A percentile compares a stretch with the other conserved stretches of the same genome.
phyloP scores from a whole-genome alignment of 495 filamentous ascomycete species.

The Neurospora intermedia region DNA sequence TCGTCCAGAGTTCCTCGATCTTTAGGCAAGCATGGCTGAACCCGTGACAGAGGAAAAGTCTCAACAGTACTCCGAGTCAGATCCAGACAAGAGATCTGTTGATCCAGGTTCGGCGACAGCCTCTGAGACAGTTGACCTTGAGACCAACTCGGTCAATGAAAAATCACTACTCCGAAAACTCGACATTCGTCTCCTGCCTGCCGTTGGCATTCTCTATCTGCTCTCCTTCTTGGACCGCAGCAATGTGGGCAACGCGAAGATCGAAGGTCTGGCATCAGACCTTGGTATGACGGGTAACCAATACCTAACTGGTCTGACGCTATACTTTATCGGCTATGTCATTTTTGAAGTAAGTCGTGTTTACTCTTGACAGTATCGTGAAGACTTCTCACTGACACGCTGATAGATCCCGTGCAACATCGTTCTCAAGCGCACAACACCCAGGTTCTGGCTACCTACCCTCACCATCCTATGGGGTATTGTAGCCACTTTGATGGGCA shows the following conservation, averaged over 20 bases:
- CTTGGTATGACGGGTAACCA: constrained; percentile 61
- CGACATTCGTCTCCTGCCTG: constrained; percentile 53
- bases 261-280: constrained; percentile 54
- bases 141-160: constrained; percentile 39
- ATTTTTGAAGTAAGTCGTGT: constrained; percentile 27
- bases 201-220: constrained; percentile 57
- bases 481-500: constrained; percentile 60
- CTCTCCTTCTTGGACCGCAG: constrained; percentile 66
- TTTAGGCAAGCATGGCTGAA: background rate
- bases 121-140: constrained; percentile 14
- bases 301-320: constrained; percentile 58
- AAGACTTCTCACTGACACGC: background rate
- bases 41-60: background rate
- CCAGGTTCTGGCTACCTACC: constrained; percentile 44
- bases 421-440: constrained; percentile 59
- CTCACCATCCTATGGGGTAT: constrained; percentile 40
- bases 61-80: background rate
- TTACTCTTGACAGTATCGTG: background rate
- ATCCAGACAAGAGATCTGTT: background rate
- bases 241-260: constrained; percentile 49
- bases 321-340: constrained; percentile 72
- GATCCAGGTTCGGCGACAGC: constrained; percentile 7
- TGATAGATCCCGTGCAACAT: constrained; percentile 59
- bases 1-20: background rate
- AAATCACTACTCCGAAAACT: constrained; percentile 53